phyloP scores from a whole-genome alignment of 1,284 basidiomycete genomes.

The Sporisorium exsertum region DNA sequence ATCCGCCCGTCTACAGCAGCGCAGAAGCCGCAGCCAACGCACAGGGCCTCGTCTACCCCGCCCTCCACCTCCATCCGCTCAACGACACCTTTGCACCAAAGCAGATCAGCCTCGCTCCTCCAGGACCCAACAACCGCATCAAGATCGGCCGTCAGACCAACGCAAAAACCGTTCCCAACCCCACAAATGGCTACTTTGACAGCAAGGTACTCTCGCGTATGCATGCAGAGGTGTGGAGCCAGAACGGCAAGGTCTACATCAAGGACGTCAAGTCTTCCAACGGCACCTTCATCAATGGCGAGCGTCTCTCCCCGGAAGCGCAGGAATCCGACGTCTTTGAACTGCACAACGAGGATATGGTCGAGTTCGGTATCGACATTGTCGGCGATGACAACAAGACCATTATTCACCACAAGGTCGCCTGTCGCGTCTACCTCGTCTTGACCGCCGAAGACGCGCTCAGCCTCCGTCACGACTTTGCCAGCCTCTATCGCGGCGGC shows the following conservation, averaged over 20 bases:
- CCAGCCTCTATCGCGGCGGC: constrained; percentile 65
- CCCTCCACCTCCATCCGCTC: constrained; percentile 81
- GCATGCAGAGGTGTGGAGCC: constrained; percentile 98
- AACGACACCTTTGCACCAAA: constrained; percentile 97
- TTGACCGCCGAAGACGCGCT: constrained; percentile 84
- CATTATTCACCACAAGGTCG: constrained; percentile 97
- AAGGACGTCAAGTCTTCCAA: constrained; percentile 98
- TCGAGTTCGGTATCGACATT: constrained; percentile 99
- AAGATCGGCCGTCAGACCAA: constrained; percentile 99
- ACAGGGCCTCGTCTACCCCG: constrained; percentile 62
- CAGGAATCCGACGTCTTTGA: constrained; percentile 93
- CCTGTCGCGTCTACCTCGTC: constrained; percentile 89
- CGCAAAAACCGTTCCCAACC: constrained; percentile 92
- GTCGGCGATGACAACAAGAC: constrained; percentile 98
- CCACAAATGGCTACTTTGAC: constrained; percentile 96
- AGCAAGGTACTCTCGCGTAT: constrained; percentile 93
- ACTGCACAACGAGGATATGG: constrained; percentile 92
- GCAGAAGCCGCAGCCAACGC: constrained; percentile 46
- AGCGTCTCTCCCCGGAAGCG: constrained; percentile 88
- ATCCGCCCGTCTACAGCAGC: constrained; percentile 20
- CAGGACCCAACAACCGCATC: constrained; percentile 72
- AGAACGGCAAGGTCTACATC: constrained; percentile 85
- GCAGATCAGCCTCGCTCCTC: constrained; percentile 84
- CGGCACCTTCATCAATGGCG: constrained; percentile 97
- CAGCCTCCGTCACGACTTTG: constrained; percentile 65